Base-by-base conservation (phyloP, 129 eudicot genomes). In the Deinandra increscens region DNA sequence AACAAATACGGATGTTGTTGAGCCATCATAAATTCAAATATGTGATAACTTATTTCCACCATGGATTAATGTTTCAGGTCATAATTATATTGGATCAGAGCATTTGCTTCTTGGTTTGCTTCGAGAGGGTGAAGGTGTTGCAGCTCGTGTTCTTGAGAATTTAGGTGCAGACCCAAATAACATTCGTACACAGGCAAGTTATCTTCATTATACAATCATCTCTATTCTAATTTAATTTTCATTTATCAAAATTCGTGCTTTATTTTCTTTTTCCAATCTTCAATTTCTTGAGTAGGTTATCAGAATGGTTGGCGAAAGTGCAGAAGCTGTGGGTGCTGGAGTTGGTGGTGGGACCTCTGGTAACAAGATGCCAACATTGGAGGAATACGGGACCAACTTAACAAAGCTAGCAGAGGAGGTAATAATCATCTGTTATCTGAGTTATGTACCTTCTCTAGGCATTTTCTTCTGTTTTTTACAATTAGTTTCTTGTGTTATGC, bases 51-150 rank as follows among this genome's bases (percentile, higher is more conserved):
- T 46, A 48, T 46, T 36, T 37, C 15, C 29, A 63, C 63, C 71
- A 14, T 73, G 38, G 71, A 33, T 49, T 37, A 45, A 46, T 23
- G 37, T 55, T 11, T 22, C 61, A 72, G 92, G 97, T 68, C 95
- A 91, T 77, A 87, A 85, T 66, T 91, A 91, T 79, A 91, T 91
- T 81, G 97, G 97, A 38, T 87, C 97, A 6, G 97, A 91, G 81
- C 97, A 91, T 77, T 78, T 91, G 78, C 81, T 91, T 64, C 75
- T 91, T 75, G 97, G 97, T 45, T 85, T 91, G 84, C 92, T 91
- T 60, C 90, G 97, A 66, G 95, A 91, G 80, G 97, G 95, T 80
- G 97, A 91, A 68, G 97, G 97, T 77, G 97, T 91, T 55, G 97
- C 97, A 22, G 95, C 95, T 43, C 95, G 97, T 70, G 95, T 90